Conservation (phyloP, 371 early-diverging fungal species). For the Rhizopus delemar region DNA sequence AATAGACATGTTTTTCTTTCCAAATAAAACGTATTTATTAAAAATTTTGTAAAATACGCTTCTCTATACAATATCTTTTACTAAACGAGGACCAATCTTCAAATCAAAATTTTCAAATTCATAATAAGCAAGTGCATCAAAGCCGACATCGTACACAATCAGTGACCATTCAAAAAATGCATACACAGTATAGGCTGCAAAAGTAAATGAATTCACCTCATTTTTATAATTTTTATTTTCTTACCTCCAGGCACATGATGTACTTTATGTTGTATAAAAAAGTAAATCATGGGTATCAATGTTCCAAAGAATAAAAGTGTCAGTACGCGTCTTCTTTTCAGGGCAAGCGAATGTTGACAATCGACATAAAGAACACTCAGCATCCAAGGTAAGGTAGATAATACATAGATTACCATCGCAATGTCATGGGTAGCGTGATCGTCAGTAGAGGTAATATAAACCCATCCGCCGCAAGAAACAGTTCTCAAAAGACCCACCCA, state of each 20-base stretch:
- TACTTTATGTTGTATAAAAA: conserved; percentile 76
- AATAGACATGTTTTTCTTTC: too few relatives aligned
- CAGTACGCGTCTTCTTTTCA: conserved; percentile 39
- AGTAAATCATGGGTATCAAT: conserved; percentile 73
- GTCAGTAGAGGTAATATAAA: conserved; percentile 79
- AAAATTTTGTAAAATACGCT: too few relatives aligned
- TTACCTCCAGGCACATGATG: conserved; percentile 68
- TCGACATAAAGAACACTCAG: conserved; percentile 54
- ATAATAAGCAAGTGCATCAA: conserved; percentile 68
- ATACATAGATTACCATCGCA: conserved; percentile 74
- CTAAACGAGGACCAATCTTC: conserved; percentile 3
- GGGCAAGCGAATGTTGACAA: conserved; percentile 16
- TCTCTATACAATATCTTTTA: conserved; percentile 8
- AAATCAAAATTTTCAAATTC: conserved; percentile 64
- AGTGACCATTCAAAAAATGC: conserved; percentile 86
- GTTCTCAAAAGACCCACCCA: conserved; percentile 69
- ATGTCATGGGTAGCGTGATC: conserved; percentile 76
- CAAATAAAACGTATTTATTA: too few relatives aligned
- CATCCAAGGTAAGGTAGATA: conserved; percentile 77
- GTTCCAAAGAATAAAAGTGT: conserved; percentile 63
- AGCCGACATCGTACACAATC: conserved; percentile 77
- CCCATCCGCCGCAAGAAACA: conserved; percentile 77
- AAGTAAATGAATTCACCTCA: neutral
- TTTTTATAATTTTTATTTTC: neutral
- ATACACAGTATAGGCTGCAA: conserved; percentile 71